These are phyloP conservation scores for Davidsoniella australis DNA, from an alignment of 2,329 filamentous ascomycete genomes.

Conservation along the genomic window DNA sequence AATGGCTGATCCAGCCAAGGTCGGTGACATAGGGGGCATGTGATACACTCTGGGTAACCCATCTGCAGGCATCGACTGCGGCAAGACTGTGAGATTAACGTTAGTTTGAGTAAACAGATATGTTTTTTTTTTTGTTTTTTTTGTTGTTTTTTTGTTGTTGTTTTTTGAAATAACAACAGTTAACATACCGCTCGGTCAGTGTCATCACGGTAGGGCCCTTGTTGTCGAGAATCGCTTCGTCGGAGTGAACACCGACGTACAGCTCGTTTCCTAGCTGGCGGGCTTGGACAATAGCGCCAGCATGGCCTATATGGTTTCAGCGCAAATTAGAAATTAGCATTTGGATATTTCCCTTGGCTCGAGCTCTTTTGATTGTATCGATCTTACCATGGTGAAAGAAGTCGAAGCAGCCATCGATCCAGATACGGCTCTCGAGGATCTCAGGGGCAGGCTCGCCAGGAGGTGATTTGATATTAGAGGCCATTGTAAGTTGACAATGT, in stretches of 20 bases:
- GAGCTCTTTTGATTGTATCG: background rate
- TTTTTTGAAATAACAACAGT: background rate
- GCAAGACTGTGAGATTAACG: constrained; percentile 40
- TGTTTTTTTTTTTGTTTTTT: too few relatives aligned
- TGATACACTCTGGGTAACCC: constrained; percentile 71
- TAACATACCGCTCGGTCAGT: constrained; percentile 57
- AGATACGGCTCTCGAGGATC: constrained; percentile 58
- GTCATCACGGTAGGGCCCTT: constrained; percentile 98
- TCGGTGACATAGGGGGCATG: constrained; percentile 88
- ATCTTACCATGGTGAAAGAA: constrained; percentile 83
- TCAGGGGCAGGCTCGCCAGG: constrained; percentile 34
- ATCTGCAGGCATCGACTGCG: constrained; percentile 86
- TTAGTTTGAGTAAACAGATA: constrained; percentile 7
- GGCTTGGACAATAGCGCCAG: constrained; percentile 90
- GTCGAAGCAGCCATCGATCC: constrained; percentile 98
- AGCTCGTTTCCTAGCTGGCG: constrained; percentile 79
- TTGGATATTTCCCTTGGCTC: background rate
- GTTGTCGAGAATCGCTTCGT: constrained; percentile 88
- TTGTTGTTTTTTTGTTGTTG: too few relatives aligned
- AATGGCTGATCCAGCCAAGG: constrained; percentile 85
- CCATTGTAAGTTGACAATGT: constrained; percentile 4
- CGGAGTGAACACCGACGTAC: constrained; percentile 83
- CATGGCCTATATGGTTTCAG: constrained; percentile 48
- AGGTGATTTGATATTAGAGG: constrained; percentile 15
- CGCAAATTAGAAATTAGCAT: background rate